A percentile compares a stretch with the other conserved stretches of the same genome.
phyloP scores from a whole-genome alignment of 2,329 filamentous ascomycete genomes.

The Leptodontidium sp. region DNA sequence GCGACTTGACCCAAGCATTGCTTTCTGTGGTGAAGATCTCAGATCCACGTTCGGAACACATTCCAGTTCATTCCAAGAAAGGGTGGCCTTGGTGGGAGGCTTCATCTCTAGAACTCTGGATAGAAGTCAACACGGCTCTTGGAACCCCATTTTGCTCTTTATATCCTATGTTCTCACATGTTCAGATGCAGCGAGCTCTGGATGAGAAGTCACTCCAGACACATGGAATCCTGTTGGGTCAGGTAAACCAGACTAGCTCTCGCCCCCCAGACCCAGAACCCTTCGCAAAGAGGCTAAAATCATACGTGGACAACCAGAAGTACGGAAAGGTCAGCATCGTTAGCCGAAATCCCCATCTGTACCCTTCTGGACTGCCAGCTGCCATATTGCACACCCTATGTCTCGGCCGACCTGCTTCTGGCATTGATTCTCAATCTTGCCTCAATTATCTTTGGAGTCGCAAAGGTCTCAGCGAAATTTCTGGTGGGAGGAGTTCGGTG shows the following conservation, averaged over 20 bases:
- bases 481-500: not conserved
- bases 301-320: slow-evolving; percentile 10
- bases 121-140: slow-evolving; percentile 7
- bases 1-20: slow-evolving; percentile 8
- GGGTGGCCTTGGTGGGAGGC: slow-evolving; percentile 3
- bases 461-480: not conserved
- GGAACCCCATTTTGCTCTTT: slow-evolving; percentile 3
- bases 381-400: slow-evolving; percentile 8
- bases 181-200: slow-evolving; percentile 7
- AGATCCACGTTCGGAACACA: slow-evolving; percentile 8
- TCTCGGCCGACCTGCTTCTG: slow-evolving; percentile 3
- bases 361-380: slow-evolving; percentile 6
- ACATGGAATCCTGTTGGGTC: slow-evolving; percentile 6
- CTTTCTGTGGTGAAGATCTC: slow-evolving; percentile 5
- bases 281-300: slow-evolving; percentile 6
- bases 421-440: slow-evolving; percentile 3
- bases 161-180: slow-evolving; percentile 8
- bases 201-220: slow-evolving; percentile 10
- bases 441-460: not conserved
- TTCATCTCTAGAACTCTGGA: slow-evolving; percentile 10
- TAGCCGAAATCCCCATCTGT: slow-evolving; percentile 2
- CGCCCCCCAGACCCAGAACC: not conserved
- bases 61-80: slow-evolving; percentile 7
- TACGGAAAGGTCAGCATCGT: slow-evolving; percentile 7
- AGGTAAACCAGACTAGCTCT: slow-evolving; percentile 8